These are phyloP conservation scores for Pistacia atlantica DNA, from an alignment of 345 rosid genomes.

Conservation along the genomic window DNA sequence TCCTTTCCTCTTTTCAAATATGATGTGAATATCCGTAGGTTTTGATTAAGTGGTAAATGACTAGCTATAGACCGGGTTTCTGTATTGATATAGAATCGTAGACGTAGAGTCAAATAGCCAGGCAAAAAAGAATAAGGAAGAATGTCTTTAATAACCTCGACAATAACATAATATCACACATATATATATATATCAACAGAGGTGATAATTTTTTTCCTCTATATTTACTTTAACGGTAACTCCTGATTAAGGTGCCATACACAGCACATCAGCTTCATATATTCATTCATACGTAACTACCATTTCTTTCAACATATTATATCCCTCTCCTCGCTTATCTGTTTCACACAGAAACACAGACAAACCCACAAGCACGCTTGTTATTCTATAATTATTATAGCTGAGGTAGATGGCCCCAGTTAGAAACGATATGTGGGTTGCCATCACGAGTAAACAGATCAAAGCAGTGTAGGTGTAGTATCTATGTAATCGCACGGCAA, in stretches of 20 bases:
- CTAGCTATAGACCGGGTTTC: not conserved
- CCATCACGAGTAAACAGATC: not conserved
- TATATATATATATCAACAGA: too few species aligned
- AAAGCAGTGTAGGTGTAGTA: too few species aligned
- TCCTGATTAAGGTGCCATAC: not conserved
- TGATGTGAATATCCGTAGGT: not conserved
- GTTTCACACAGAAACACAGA: not conserved
- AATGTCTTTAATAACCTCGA: too few species aligned
- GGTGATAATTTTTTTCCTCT: too few species aligned
- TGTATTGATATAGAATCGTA: too few species aligned
- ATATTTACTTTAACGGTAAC: not conserved
- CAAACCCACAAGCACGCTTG: not conserved
- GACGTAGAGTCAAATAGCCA: too few species aligned
- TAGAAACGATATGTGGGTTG: not conserved
- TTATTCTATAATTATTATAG: not conserved
- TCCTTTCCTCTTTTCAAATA: not conserved
- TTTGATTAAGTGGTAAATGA: conserved; percentile 5
- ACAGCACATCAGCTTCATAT: too few species aligned
- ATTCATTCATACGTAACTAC: conserved; percentile 1
- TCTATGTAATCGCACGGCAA: too few species aligned
- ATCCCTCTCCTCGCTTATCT: not conserved
- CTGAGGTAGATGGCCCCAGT: not conserved
- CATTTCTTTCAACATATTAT: not conserved
- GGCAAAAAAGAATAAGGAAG: too few species aligned
- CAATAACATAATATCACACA: too few species aligned